Percentiles rank a stretch among this genome's conserved stretches.
Evolutionary conservation across 306 rosid species (phyloP).

Genomic region (Bauhinia variegata): DNA sequence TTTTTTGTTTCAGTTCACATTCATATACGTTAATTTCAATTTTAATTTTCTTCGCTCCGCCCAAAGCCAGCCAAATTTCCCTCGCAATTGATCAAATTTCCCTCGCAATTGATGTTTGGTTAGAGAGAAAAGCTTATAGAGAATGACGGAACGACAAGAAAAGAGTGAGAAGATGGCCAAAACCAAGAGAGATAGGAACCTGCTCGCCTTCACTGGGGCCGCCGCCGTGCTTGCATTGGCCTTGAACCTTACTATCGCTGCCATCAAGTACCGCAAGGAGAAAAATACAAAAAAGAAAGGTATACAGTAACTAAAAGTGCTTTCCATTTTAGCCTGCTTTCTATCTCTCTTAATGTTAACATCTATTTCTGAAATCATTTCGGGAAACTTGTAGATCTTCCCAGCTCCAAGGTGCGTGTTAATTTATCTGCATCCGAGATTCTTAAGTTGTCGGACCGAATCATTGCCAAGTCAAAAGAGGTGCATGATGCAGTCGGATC

Average conservation of each 20-base stretch:
- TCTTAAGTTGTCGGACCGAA: slow-evolving; percentile 71
- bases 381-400: slow-evolving; percentile 63
- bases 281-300: slow-evolving; percentile 68
- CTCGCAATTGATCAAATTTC: slow-evolving; percentile 59
- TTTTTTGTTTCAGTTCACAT: slow-evolving; percentile 16
- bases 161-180: slow-evolving; percentile 59
- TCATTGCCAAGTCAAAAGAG: slow-evolving; percentile 70
- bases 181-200: slow-evolving; percentile 45
- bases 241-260: slow-evolving; percentile 65
- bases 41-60: slow-evolving; percentile 38
- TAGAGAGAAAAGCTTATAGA: slow-evolving; percentile 40
- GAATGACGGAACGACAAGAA: slow-evolving; percentile 62
- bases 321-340: neutral
- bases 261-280: slow-evolving; percentile 48
- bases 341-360: neutral
- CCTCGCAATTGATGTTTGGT: slow-evolving; percentile 60
- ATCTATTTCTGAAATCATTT: neutral
- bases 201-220: slow-evolving; percentile 71
- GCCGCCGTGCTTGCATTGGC: slow-evolving; percentile 79
- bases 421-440: slow-evolving; percentile 78
- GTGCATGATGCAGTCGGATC: slow-evolving; percentile 82
- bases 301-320: slow-evolving; percentile 1
- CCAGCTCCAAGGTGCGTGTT: slow-evolving; percentile 59
- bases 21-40: slow-evolving; percentile 35
- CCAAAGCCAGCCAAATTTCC: slow-evolving; percentile 51